Conservation (phyloP, 2,329 filamentous ascomycete genomes). For the Calonectria pteridis region DNA sequence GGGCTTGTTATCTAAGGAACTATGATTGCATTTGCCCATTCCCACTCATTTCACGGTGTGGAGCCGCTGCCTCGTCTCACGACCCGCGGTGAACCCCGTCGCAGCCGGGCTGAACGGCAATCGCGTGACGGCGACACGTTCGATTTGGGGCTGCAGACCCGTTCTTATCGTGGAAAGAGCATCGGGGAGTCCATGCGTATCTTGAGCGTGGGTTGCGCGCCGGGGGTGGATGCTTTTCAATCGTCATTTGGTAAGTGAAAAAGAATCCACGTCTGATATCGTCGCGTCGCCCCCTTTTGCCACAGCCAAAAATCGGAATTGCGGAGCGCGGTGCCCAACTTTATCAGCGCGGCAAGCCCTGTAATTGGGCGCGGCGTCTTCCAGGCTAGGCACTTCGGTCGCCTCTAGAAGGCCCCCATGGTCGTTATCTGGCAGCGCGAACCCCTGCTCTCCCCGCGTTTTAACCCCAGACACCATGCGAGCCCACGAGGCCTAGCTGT, state of each 20-base stretch:
- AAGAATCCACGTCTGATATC: not conserved
- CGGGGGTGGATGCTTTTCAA: constrained; percentile 3
- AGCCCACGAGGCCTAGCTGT: constrained; percentile 17
- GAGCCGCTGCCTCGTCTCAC: constrained; percentile 13
- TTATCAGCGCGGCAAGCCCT: constrained; percentile 27
- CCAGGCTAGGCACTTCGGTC: constrained; percentile 10
- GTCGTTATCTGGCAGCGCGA: constrained; percentile 15
- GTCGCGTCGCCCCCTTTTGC: not conserved
- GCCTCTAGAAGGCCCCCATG: constrained; percentile 22
- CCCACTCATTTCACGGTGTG: constrained; percentile 14
- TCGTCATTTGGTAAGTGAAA: constrained; percentile 16
- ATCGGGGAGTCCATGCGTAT: constrained; percentile 25
- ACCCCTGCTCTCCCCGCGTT: constrained; percentile 29
- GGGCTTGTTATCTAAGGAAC: constrained; percentile 3
- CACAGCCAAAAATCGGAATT: constrained; percentile 9
- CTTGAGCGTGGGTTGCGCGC: constrained; percentile 11
- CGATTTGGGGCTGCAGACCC: not conserved
- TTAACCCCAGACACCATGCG: constrained; percentile 16
- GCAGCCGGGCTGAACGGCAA: not conserved
- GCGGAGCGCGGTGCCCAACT: constrained; percentile 28
- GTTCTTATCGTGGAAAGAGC: constrained; percentile 14
- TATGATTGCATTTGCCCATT: not conserved
- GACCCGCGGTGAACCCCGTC: constrained; percentile 14
- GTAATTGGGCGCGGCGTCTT: constrained; percentile 12
- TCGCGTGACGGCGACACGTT: not conserved